A percentile compares a stretch with the other conserved stretches of the same genome.
Evolutionary conservation across 305 asterid species (phyloP).

Genomic region (Rubia tinctorum): DNA sequence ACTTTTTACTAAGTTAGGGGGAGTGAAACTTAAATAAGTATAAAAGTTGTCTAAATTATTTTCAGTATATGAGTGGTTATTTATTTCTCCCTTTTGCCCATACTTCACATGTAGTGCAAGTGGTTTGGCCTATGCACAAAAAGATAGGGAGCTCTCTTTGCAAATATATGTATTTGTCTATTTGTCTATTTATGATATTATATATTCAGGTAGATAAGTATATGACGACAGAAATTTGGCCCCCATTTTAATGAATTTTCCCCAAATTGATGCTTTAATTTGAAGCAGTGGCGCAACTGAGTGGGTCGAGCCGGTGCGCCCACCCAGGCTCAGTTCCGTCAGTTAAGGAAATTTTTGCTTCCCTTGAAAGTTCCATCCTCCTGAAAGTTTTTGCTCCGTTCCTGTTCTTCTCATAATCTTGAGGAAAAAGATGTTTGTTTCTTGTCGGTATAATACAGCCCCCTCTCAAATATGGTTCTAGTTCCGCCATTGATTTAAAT

Average conservation of each 20-base stretch:
- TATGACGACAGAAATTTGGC: not conserved
- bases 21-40: not conserved
- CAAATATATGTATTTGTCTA: not conserved
- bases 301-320: too few species aligned
- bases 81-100: conserved; percentile 15
- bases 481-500: too few species aligned
- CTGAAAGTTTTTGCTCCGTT: too few species aligned
- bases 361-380: too few species aligned
- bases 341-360: too few species aligned
- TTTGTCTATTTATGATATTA: not conserved
- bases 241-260: not conserved
- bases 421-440: too few species aligned
- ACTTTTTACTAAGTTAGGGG: not conserved
- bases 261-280: not conserved
- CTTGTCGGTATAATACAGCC: too few species aligned
- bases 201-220: not conserved
- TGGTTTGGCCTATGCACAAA: conserved; percentile 9
- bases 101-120: not conserved
- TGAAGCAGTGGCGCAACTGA: too few species aligned
- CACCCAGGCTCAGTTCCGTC: too few species aligned
- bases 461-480: too few species aligned
- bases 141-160: not conserved
- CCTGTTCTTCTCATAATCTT: too few species aligned
- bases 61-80: not conserved
- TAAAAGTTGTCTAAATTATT: conserved; percentile 4